phyloP scores from a whole-genome alignment of 495 filamentous ascomycete genomes.

The Hypoxylon trugodes region DNA sequence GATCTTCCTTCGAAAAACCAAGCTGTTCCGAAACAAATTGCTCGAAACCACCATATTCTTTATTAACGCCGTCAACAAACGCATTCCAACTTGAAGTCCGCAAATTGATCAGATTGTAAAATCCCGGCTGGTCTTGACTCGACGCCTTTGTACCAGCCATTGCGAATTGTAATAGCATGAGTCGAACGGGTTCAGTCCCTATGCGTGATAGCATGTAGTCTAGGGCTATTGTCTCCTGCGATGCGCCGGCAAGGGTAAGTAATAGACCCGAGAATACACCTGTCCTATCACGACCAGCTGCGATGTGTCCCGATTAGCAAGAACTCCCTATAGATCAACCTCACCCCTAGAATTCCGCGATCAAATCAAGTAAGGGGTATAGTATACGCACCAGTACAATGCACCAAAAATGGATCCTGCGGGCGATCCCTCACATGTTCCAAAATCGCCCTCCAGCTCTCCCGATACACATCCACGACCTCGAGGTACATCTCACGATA shows the following conservation, averaged over 20 bases:
- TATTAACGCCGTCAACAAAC: conserved; percentile 47
- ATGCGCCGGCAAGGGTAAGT: conserved; percentile 60
- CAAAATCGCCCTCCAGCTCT: conserved; percentile 47
- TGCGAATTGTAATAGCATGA: conserved; percentile 52
- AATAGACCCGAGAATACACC: conserved; percentile 67
- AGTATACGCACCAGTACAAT: conserved; percentile 60
- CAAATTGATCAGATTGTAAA: conserved; percentile 52
- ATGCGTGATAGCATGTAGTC: conserved; percentile 63
- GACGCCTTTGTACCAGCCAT: conserved; percentile 42
- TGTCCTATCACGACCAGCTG: conserved; percentile 71
- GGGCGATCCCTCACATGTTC: conserved; percentile 48
- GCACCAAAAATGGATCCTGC: conserved; percentile 51
- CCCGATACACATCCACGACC: conserved; percentile 48
- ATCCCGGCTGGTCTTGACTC: conserved; percentile 48
- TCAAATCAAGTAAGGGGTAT: neutral
- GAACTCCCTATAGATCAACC: neutral
- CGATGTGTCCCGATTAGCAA: conserved; percentile 9
- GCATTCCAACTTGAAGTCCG: conserved; percentile 49
- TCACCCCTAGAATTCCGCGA: neutral
- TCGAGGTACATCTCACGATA: conserved; percentile 54
- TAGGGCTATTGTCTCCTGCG: conserved; percentile 53
- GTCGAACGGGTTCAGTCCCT: conserved; percentile 55
- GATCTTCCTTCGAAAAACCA: conserved; percentile 51
- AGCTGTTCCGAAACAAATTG: conserved; percentile 50
- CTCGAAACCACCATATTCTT: conserved; percentile 54